phyloP scores from a whole-genome alignment of 2,329 filamentous ascomycete species.

The Stachybotrys chartarum region DNA sequence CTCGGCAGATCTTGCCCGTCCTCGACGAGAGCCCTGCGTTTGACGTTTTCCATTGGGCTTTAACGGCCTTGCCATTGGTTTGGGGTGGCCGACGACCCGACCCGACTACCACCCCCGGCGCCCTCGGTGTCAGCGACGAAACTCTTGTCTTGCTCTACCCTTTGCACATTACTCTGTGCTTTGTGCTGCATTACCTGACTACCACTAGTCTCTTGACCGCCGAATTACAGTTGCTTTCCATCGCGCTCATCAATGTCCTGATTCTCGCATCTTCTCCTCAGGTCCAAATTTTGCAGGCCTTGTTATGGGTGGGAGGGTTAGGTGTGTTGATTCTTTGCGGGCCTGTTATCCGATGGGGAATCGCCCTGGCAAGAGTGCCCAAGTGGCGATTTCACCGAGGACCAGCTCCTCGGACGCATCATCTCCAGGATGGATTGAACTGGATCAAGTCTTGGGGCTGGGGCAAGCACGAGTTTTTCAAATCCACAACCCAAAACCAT shows the following conservation, averaged over 20 bases:
- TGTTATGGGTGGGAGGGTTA: constrained; percentile 81
- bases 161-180: constrained; percentile 70
- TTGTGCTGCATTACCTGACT: constrained; percentile 70
- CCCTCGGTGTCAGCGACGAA: constrained; percentile 42
- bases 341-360: constrained; percentile 72
- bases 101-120: constrained; percentile 24
- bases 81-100: constrained; percentile 15
- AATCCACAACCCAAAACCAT: constrained; percentile 12
- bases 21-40: constrained; percentile 47
- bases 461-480: background rate
- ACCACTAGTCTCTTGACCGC: constrained; percentile 82
- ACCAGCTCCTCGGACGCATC: constrained; percentile 25
- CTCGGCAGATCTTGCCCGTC: constrained; percentile 63
- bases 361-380: constrained; percentile 79
- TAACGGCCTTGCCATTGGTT: constrained; percentile 62
- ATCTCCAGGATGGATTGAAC: constrained; percentile 29
- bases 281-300: constrained; percentile 72
- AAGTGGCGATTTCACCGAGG: constrained; percentile 77
- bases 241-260: constrained; percentile 73
- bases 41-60: constrained; percentile 68
- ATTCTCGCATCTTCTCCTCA: constrained; percentile 76
- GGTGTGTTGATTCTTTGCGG: constrained; percentile 66
- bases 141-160: constrained; percentile 65
- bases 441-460: constrained; percentile 35
- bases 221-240: constrained; percentile 81